Evolutionary conservation across 192 early-diverging fungal species (phyloP).

Genomic region (Rhizophagus prolifer): DNA sequence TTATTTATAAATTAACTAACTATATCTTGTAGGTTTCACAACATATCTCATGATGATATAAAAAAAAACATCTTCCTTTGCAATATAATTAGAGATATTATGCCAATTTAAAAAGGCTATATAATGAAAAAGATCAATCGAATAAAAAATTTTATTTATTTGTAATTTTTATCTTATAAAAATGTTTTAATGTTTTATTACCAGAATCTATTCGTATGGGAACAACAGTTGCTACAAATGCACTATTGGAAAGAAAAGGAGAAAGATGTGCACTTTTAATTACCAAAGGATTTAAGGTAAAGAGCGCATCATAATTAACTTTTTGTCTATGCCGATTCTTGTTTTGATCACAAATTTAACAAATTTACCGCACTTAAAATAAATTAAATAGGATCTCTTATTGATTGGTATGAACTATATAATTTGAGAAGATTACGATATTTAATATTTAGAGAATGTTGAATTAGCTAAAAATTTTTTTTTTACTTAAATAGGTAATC

Average conservation of each 20-base stretch:
- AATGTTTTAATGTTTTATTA: background rate
- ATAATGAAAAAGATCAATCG: background rate
- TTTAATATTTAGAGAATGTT: background rate
- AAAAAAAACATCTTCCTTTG: too few relatives aligned
- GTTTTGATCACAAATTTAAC: background rate
- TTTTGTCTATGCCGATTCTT: background rate
- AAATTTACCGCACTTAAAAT: background rate
- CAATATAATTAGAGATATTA: too few relatives aligned
- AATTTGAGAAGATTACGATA: background rate
- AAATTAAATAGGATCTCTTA: constrained; percentile 39
- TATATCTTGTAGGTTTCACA: too few relatives aligned
- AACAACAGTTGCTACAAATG: constrained; percentile 97
- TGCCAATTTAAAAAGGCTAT: background rate
- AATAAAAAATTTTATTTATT: background rate
- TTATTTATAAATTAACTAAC: too few relatives aligned
- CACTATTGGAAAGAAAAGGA: constrained; percentile 82
- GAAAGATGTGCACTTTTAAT: constrained; percentile 86
- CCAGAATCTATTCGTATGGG: constrained; percentile 86
- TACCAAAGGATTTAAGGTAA: constrained; percentile 88
- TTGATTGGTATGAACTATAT: constrained; percentile 43
- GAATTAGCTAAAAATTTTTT: constrained; percentile 1
- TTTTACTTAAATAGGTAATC: constrained; percentile 64
- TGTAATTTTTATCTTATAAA: background rate
- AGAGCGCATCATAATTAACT: background rate
- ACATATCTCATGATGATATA: too few relatives aligned